Percentiles rank a stretch among this genome's conserved stretches.
phyloP scores from a whole-genome alignment of 2,329 filamentous ascomycete species.

The Botrytis elliptica region DNA sequence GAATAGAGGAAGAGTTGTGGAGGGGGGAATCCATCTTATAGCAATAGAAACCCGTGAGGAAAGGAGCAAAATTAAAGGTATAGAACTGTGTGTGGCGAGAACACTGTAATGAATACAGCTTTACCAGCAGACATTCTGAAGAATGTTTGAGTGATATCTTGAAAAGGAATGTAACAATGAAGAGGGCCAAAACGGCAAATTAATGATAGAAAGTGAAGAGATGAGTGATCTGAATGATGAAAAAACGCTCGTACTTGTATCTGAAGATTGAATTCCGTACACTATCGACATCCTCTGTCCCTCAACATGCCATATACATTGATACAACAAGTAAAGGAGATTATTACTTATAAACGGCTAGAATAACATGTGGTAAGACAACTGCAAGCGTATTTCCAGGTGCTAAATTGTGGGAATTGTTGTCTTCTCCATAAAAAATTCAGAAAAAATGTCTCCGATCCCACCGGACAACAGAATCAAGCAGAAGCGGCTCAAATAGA shows the following conservation, averaged over 20 bases:
- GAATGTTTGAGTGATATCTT: neutral
- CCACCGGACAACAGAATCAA: neutral
- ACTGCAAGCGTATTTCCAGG: neutral
- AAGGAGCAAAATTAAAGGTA: too few species aligned
- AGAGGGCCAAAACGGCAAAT: neutral
- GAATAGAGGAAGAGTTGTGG: too few species aligned
- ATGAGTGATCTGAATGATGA: neutral
- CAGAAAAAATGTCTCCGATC: neutral
- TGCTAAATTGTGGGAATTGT: neutral
- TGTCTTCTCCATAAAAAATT: neutral
- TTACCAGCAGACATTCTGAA: too few species aligned
- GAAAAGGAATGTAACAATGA: neutral
- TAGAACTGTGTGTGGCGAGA: too few species aligned
- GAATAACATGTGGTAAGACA: too few species aligned
- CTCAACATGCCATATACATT: neutral
- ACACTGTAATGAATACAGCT: neutral
- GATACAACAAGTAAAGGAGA: neutral
- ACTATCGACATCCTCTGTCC: too few species aligned
- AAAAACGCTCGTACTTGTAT: neutral
- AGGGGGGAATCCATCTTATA: too few species aligned
- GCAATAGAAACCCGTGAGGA: too few species aligned
- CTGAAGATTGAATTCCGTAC: too few species aligned
- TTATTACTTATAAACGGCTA: rapidly evolving
- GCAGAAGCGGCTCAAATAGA: neutral
- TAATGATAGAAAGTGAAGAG: neutral